Percentiles rank a stretch among this genome's conserved stretches.
Evolutionary conservation across 441 rosid species (phyloP).

Genomic region (Theobroma grandiflorum): DNA sequence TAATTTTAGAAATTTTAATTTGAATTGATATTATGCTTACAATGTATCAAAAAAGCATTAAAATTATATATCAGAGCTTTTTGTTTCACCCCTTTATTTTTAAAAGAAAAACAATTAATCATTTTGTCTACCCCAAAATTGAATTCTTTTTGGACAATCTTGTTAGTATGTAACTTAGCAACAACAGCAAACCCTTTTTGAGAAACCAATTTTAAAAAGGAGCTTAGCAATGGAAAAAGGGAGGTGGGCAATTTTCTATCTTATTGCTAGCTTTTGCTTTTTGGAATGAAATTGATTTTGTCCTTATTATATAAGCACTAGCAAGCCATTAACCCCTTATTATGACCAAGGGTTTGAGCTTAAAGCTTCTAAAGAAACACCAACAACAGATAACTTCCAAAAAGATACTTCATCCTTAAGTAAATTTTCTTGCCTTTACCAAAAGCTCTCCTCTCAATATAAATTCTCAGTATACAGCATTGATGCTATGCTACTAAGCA

Average conservation of each 20-base stretch:
- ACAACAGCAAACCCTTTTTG: not conserved
- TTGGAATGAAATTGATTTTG: slow-evolving; percentile 2
- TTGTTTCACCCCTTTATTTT: no score
- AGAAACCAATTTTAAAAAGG: not conserved
- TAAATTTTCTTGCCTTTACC: not conserved
- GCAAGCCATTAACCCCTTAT: not conserved
- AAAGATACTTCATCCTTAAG: slow-evolving; percentile 21
- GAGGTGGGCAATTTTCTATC: not conserved
- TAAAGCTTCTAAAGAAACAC: not conserved
- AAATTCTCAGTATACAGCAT: not conserved
- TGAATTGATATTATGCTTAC: not conserved
- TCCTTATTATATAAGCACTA: not conserved
- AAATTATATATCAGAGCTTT: no score
- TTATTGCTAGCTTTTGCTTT: slow-evolving; percentile 4
- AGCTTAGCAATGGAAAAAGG: not conserved
- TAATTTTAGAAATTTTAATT: not conserved
- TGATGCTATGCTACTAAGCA: slow-evolving; percentile 22
- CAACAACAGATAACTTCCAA: not conserved
- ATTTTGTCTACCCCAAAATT: not conserved
- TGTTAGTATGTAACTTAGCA: not conserved
- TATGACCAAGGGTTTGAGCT: not conserved
- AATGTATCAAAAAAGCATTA: not conserved
- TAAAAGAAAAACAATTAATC: not conserved
- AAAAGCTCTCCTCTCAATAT: not conserved
- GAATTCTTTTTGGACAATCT: not conserved